Conservation (phyloP, 257 asterid species). For the Hygrophila difformis region DNA sequence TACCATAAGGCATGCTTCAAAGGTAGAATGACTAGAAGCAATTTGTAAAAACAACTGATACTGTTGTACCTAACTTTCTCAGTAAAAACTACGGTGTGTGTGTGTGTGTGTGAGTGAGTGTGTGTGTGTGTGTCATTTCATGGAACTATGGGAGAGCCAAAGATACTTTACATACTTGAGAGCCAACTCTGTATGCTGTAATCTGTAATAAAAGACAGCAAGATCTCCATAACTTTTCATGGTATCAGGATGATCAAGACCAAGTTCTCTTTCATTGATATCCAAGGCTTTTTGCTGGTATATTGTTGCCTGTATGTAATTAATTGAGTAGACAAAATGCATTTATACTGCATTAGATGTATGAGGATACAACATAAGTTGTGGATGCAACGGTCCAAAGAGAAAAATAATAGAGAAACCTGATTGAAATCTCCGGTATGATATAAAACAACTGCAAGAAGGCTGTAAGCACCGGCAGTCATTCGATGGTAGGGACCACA, state of each 20-base stretch:
- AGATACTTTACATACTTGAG: constrained; percentile 53
- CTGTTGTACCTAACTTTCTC: not conserved
- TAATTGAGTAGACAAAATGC: constrained; percentile 20
- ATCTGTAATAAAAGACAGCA: constrained; percentile 92
- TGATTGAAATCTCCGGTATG: constrained; percentile 97
- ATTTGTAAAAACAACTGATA: not conserved
- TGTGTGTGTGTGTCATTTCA: no score
- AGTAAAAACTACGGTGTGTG: not conserved
- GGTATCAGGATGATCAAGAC: constrained; percentile 96
- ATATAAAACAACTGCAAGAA: constrained; percentile 90
- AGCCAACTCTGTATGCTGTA: constrained; percentile 89
- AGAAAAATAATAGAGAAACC: constrained; percentile 32
- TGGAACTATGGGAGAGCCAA: constrained; percentile 6
- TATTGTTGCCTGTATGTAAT: constrained; percentile 66
- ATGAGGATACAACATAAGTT: not conserved
- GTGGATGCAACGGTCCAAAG: constrained; percentile 14
- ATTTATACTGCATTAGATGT: constrained; percentile 12
- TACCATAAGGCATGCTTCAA: constrained; percentile 1
- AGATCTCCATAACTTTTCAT: constrained; percentile 97
- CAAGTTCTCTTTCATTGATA: constrained; percentile 81
- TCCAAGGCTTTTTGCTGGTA: constrained; percentile 95
- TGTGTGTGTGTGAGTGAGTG: no score
- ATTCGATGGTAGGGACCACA: constrained; percentile 93
- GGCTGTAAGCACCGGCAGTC: constrained; percentile 98
- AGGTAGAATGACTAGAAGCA: constrained; percentile 7